Percentiles rank a stretch among this genome's conserved stretches.
phyloP scores from a whole-genome alignment of 192 early-diverging fungal species.

The Gaertneriomyces semiglobifer region DNA sequence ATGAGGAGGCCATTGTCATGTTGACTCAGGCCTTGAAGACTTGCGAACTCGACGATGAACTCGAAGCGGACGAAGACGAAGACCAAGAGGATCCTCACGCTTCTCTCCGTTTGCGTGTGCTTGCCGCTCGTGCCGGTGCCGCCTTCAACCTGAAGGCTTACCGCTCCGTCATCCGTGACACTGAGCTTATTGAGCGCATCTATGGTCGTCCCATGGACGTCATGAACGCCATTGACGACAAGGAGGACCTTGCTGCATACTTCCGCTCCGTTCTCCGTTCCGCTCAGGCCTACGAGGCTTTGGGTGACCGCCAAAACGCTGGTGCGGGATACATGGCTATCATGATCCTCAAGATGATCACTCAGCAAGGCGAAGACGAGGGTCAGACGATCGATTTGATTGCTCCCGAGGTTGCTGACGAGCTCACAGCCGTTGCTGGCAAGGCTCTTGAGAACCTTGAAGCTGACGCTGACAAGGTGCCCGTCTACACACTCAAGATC shows the following conservation, averaged over 20 bases:
- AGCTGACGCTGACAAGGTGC: neutral
- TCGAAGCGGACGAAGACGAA: conserved; percentile 23
- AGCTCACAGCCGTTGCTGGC: conserved; percentile 12
- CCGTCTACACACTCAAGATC: conserved; percentile 19
- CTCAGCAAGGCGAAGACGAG: conserved; percentile 7
- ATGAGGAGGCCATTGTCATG: conserved; percentile 23
- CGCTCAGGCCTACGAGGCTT: conserved; percentile 14
- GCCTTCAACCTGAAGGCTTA: conserved; percentile 23
- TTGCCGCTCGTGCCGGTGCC: conserved; percentile 17
- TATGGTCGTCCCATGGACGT: conserved; percentile 26
- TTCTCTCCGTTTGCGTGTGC: conserved; percentile 16
- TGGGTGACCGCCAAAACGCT: conserved; percentile 11
- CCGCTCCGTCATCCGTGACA: conserved; percentile 23
- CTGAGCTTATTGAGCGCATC: conserved; percentile 26
- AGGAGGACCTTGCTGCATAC: conserved; percentile 14
- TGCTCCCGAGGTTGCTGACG: conserved; percentile 14
- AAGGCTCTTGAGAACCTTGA: conserved; percentile 12
- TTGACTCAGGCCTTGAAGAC: conserved; percentile 20
- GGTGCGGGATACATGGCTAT: conserved; percentile 20
- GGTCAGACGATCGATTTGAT: neutral
- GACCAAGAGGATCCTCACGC: conserved; percentile 15
- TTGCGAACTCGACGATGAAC: conserved; percentile 20
- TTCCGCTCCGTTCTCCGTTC: conserved; percentile 16
- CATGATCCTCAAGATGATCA: conserved; percentile 31
- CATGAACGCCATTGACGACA: conserved; percentile 18